phyloP scores from a whole-genome alignment of 768 basidiomycete species.

The Tricholoma matsutake region DNA sequence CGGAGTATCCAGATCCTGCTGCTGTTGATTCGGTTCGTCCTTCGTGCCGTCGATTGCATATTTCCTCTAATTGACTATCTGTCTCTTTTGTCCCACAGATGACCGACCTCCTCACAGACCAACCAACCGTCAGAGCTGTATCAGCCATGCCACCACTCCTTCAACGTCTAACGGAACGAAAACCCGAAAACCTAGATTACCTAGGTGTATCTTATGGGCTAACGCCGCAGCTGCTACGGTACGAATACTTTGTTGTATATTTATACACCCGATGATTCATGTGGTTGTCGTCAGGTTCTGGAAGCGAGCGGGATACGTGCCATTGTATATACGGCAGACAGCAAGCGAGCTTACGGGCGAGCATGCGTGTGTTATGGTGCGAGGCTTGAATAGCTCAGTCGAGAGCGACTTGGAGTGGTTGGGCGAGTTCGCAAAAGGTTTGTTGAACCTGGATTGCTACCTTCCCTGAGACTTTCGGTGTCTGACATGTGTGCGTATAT shows the following conservation, averaged over 20 bases:
- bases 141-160: conserved; percentile 89
- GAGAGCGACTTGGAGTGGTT: conserved; percentile 77
- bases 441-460: conserved; percentile 10
- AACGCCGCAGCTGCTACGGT: conserved; percentile 81
- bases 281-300: conserved; percentile 61
- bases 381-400: conserved; percentile 68
- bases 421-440: conserved; percentile 83
- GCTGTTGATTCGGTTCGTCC: conserved; percentile 41
- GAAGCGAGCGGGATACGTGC: conserved; percentile 91
- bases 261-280: conserved; percentile 1
- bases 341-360: conserved; percentile 95
- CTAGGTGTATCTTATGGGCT: conserved; percentile 96
- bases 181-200: conserved; percentile 89
- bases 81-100: conserved; percentile 20
- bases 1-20: conserved; percentile 58
- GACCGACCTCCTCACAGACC: conserved; percentile 69
- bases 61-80: neutral
- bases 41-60: neutral
- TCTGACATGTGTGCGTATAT: neutral
- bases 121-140: conserved; percentile 66
- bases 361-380: conserved; percentile 93
- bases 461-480: neutral
- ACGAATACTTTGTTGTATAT: conserved; percentile 10
- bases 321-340: conserved; percentile 91
- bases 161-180: conserved; percentile 84